A percentile compares a stretch with the other conserved stretches of the same genome.
phyloP scores from a whole-genome alignment of 495 filamentous ascomycete species.

The Neurospora discreta region DNA sequence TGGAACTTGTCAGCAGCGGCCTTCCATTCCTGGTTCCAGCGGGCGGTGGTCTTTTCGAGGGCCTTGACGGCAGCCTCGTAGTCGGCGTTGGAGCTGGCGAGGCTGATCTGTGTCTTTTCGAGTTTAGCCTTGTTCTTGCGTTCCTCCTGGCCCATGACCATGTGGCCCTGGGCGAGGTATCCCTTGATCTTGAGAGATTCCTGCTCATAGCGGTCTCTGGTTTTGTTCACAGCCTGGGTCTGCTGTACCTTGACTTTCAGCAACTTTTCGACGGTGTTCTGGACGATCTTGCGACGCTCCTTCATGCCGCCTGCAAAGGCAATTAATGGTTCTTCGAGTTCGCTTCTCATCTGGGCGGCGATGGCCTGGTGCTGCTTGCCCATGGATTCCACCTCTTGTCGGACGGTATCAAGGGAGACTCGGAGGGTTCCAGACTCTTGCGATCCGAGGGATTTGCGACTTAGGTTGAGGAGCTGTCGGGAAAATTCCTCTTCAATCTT shows the following conservation, averaged over 20 bases:
- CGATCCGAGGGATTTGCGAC: slow-evolving; percentile 84
- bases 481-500: slow-evolving; percentile 96
- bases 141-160: slow-evolving; percentile 99
- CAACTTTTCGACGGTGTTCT: slow-evolving; percentile 82
- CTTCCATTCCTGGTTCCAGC: slow-evolving; percentile 99
- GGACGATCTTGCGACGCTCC: slow-evolving; percentile 91
- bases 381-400: slow-evolving; percentile 88
- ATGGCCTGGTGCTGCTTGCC: slow-evolving; percentile 86
- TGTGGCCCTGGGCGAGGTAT: slow-evolving; percentile 95
- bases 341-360: slow-evolving; percentile 86
- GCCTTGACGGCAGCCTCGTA: slow-evolving; percentile 87
- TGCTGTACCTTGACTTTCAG: slow-evolving; percentile 89
- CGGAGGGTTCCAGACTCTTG: slow-evolving; percentile 75
- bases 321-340: slow-evolving; percentile 88
- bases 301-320: slow-evolving; percentile 91
- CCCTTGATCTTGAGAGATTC: slow-evolving; percentile 98
- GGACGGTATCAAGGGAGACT: slow-evolving; percentile 71
- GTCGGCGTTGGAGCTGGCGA: slow-evolving; percentile 80
- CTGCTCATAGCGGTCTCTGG: slow-evolving; percentile 88
- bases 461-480: slow-evolving; percentile 77
- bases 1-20: slow-evolving; percentile 98
- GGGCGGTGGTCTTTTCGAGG: slow-evolving; percentile 88
- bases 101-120: slow-evolving; percentile 94
- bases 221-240: slow-evolving; percentile 86
- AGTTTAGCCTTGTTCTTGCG: slow-evolving; percentile 97